phyloP scores from a whole-genome alignment of 176 grass and related monocot genomes.

The Aegilops bicornis region DNA sequence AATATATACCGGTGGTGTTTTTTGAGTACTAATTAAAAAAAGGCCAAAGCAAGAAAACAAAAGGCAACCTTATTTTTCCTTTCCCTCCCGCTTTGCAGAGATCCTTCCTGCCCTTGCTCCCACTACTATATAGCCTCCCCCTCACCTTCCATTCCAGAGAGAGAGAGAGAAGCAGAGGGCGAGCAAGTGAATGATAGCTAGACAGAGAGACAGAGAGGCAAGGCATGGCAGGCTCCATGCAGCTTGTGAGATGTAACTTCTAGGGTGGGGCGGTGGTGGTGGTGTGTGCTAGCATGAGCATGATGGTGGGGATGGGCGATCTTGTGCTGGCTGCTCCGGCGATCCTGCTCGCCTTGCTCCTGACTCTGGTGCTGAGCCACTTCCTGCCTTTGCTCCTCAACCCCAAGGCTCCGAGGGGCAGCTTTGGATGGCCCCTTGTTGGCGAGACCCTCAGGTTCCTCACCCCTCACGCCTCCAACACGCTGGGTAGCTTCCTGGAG shows the following conservation, averaged over 20 bases:
- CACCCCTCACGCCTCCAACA: slow-evolving; percentile 67
- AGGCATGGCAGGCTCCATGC: neutral
- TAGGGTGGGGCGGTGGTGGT: slow-evolving; percentile 1
- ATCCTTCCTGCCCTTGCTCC: slow-evolving; percentile 47
- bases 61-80: slow-evolving; percentile 39
- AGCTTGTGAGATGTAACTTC: slow-evolving; percentile 30
- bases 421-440: slow-evolving; percentile 82
- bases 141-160: slow-evolving; percentile 31
- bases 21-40: neutral
- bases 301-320: slow-evolving; percentile 46
- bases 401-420: slow-evolving; percentile 53
- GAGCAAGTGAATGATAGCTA: slow-evolving; percentile 10
- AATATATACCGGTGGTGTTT: neutral
- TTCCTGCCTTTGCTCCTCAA: slow-evolving; percentile 74
- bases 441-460: slow-evolving; percentile 81
- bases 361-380: slow-evolving; percentile 54
- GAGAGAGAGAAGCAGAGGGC: neutral
- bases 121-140: slow-evolving; percentile 48
- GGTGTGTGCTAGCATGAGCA: slow-evolving; percentile 22
- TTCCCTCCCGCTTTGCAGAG: slow-evolving; percentile 15
- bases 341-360: slow-evolving; percentile 45
- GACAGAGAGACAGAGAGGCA: slow-evolving; percentile 1
- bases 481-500: slow-evolving; percentile 68
- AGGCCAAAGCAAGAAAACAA: slow-evolving; percentile 25
- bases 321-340: slow-evolving; percentile 36